These are phyloP conservation scores for Arthrobotrys megalospora DNA, from an alignment of 2,329 filamentous ascomycete genomes.

Conservation along the genomic window DNA sequence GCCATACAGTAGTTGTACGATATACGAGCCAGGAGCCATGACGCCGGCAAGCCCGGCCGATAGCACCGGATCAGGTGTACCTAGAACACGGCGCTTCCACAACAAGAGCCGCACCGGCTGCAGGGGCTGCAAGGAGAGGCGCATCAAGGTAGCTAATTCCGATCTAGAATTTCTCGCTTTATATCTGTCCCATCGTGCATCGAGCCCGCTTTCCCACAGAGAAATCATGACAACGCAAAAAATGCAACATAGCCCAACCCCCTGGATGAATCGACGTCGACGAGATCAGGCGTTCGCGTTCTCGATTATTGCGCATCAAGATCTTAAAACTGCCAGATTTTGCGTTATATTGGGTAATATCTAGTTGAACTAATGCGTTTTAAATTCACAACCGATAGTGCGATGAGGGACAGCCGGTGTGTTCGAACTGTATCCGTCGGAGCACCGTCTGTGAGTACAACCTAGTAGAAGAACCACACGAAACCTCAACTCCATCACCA, in stretches of 20 bases:
- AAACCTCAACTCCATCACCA: not conserved
- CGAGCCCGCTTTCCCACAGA: not conserved
- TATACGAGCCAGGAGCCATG: conserved; percentile 34
- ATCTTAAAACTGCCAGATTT: too few species aligned
- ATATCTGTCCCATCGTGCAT: not conserved
- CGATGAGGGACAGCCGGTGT: conserved; percentile 43
- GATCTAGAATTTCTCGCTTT: not conserved
- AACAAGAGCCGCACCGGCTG: conserved; percentile 57
- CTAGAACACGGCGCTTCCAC: conserved; percentile 50
- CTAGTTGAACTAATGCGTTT: not conserved
- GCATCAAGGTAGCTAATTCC: conserved; percentile 51
- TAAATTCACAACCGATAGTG: conserved; percentile 8
- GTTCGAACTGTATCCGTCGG: conserved; percentile 50
- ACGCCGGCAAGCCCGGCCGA: conserved; percentile 16
- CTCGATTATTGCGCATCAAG: too few species aligned
- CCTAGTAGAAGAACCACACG: not conserved
- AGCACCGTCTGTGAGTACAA: conserved; percentile 35
- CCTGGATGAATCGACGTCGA: too few species aligned
- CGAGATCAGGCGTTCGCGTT: too few species aligned
- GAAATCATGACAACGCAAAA: conserved; percentile 42
- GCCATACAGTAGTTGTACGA: not conserved
- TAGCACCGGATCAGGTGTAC: conserved; percentile 12
- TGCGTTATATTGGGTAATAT: too few species aligned
- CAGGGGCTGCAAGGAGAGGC: conserved; percentile 54
- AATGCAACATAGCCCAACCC: conserved; percentile 21